Base-by-base conservation (phyloP, 2,329 filamentous ascomycete genomes). In the Epichloe elymi region DNA sequence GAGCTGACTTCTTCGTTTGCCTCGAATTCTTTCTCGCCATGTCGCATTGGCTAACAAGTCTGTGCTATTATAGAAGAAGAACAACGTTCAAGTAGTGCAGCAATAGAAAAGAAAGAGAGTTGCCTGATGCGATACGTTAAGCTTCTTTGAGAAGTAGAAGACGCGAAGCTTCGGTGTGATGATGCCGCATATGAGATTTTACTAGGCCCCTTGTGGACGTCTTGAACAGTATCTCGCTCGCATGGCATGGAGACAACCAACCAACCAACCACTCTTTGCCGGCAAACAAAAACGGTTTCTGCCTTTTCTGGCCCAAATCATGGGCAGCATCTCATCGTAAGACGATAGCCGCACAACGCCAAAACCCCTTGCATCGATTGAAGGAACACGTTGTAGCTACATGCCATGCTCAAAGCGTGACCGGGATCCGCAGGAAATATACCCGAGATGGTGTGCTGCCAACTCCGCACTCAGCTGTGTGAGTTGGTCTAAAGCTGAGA, bases 1-100 rank as follows among this genome's bases (percentile, higher is more conserved):
- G 35, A 5, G 12, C 35, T 26, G 10, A 23, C 14, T 26, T 38
- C 4, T 38, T 8, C 15, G 14, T 23, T 38, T 17, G 30, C 19
- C 17, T 37, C 35, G 12, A n/a, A 11, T 39, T 30, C 17, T 39
- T 47, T 3, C 11, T 30, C 36, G 40, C 6, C 5, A 10, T 17
- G 38, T 1, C n/a, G n/a, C n/a, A 17, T n/a, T 33, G 7, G 17
- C 47, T 49, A 26, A 49, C n/a, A 30, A 17, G 11, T 44, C 3
- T 23, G 19, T 43, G 14, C 15, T 37, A 65, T 11, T 30, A 30
- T 68, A 90, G 86, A 90, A 89, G 68, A 90, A 89, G 80, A 88
- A 93, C 71, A 91, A 91, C 62, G 79, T 93, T 48, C 86, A 91
- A 66, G 84, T 91, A 56, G 86, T 93, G 55, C 85, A 89, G 71